Evolutionary conservation across 1,284 basidiomycete species (phyloP).

Genomic region (Naganishia sp.): DNA sequence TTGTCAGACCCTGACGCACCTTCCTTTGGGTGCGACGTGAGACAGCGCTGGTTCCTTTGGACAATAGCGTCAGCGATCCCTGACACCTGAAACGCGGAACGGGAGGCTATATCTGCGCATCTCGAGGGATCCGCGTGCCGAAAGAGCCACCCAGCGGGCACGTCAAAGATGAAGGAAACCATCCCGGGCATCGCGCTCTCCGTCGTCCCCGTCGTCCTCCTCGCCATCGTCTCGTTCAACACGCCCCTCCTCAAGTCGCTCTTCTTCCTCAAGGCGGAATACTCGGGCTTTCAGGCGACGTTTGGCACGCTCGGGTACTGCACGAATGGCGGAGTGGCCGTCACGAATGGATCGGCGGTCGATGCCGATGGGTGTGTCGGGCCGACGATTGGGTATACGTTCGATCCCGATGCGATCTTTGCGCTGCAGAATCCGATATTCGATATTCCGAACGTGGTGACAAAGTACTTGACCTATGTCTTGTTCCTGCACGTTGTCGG

Average conservation of each 20-base stretch:
- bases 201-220: conserved; percentile 68
- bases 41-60: not conserved
- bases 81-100: not conserved
- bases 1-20: not conserved
- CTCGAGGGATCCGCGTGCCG: too few relatives aligned
- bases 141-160: too few relatives aligned
- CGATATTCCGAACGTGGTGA: conserved; percentile 72
- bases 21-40: not conserved
- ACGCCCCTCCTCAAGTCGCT: conserved; percentile 80
- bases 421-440: conserved; percentile 69
- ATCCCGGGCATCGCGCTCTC: conserved; percentile 82
- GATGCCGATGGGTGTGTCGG: conserved; percentile 67
- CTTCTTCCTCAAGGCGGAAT: conserved; percentile 76
- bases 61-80: too few relatives aligned
- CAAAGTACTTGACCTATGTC: conserved; percentile 87
- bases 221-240: conserved; percentile 80
- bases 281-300: conserved; percentile 62
- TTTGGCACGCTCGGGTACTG: conserved; percentile 88
- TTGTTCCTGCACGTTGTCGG: conserved; percentile 82
- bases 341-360: conserved; percentile 4
- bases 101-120: too few relatives aligned
- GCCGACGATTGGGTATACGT: conserved; percentile 75
- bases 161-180: conserved; percentile 55
- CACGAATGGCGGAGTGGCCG: conserved; percentile 48
- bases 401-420: conserved; percentile 76